A percentile compares a stretch with the other conserved stretches of the same genome.
phyloP scores from a whole-genome alignment of 176 grass and related monocot species.

The Avena eriantha region DNA sequence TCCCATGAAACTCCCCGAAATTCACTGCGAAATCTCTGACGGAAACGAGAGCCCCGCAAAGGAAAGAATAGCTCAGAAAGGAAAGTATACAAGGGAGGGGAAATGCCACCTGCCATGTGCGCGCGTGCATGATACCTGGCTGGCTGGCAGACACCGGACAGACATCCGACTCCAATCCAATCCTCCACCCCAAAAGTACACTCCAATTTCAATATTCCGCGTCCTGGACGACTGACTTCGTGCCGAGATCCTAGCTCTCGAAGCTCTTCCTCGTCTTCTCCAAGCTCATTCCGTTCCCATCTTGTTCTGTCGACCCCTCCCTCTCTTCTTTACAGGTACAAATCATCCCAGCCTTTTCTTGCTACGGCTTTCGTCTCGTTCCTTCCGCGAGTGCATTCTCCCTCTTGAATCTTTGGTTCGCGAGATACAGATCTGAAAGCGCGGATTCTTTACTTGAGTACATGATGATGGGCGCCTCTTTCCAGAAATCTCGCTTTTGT shows the following conservation, averaged over 20 bases:
- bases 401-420: neutral
- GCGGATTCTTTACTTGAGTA: conserved; percentile 33
- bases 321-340: neutral
- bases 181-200: conserved; percentile 4
- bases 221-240: conserved; percentile 20
- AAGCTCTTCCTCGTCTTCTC: conserved; percentile 1
- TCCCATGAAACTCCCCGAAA: neutral
- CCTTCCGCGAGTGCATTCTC: neutral
- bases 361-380: neutral
- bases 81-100: neutral
- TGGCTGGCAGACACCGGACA: conserved; percentile 14
- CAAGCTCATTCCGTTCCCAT: conserved; percentile 5
- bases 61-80: neutral
- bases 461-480: neutral
- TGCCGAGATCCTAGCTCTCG: neutral
- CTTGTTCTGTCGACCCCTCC: neutral
- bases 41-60: neutral
- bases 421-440: neutral
- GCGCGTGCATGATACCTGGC: neutral
- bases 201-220: conserved; percentile 28
- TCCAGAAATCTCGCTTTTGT: neutral
- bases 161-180: conserved; percentile 20
- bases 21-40: conserved; percentile 3
- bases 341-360: neutral
- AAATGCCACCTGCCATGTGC: neutral